These are phyloP conservation scores for Geotrichum cucujoidarum DNA, from an alignment of 1,139 yeast species.

Conservation along the genomic window DNA sequence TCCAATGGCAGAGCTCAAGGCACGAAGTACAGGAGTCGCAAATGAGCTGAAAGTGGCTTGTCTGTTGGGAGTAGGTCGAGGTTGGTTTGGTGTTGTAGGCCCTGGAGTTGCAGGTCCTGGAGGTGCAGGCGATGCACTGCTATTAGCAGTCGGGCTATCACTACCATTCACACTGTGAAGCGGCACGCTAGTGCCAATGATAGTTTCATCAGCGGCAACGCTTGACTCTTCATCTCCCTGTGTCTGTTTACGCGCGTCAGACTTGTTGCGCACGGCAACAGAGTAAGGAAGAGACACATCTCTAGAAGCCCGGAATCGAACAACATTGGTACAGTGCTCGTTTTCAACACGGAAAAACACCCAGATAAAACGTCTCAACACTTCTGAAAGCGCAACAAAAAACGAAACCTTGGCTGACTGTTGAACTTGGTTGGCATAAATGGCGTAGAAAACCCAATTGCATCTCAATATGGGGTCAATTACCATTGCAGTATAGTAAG, in stretches of 20 bases:
- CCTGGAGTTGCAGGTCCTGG: not conserved
- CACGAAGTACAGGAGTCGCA: conserved; percentile 41
- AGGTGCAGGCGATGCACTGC: not conserved
- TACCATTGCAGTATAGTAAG: conserved; percentile 71
- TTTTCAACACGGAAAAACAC: conserved; percentile 88
- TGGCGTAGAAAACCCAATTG: conserved; percentile 81
- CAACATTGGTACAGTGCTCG: conserved; percentile 89
- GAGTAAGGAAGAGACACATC: conserved; percentile 83
- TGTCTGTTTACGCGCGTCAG: not conserved
- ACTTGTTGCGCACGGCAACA: conserved; percentile 30
- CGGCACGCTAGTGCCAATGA: not conserved
- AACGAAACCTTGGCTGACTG: conserved; percentile 92
- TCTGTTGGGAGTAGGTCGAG: conserved; percentile 14
- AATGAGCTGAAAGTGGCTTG: conserved; percentile 24
- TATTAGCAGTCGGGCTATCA: not conserved
- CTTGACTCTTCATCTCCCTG: conserved; percentile 1
- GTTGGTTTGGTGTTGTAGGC: conserved; percentile 8
- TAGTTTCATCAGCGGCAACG: conserved; percentile 7
- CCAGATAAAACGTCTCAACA: conserved; percentile 82
- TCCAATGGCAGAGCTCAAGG: conserved; percentile 58
- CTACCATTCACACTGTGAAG: not conserved
- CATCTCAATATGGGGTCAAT: conserved; percentile 70
- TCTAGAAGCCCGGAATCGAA: conserved; percentile 75
- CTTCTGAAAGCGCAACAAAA: conserved; percentile 73
- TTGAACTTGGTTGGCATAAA: conserved; percentile 67